Evolutionary conservation across 768 basidiomycete species (phyloP), one percentile per base, ranked within the genome.

Genomic region (Polyporus arcularius): DNA sequence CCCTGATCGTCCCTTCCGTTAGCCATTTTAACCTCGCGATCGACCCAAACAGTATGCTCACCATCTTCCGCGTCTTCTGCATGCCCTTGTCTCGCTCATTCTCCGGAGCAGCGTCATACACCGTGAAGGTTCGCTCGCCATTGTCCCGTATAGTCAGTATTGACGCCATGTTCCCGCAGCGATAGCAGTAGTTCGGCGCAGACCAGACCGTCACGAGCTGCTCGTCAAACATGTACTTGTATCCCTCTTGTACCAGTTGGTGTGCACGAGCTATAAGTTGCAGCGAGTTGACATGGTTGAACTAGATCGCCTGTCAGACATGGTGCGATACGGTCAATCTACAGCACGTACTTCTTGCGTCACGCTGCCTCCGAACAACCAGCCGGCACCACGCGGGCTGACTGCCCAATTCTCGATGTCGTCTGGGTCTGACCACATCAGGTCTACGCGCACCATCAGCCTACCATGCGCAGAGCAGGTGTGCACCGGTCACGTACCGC

Each of bases 381-480:
- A 98, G 0, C 96, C 96, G 5, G 96, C 96, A 18, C 96, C 96
- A 41, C 96, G 83, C 4, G 96, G 96, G 65, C 93, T 96, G 55
- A 98, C 93, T 4, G 94, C 96, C 96, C 96, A 98, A 43, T 90
- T 95, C 42, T 92, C 90, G 42, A 96, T 89, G 45, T 96, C 92
- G 70, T 98, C 95, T 4, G 90, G 96, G 73, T 98, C 96, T 39
- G 92, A 94, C 96, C 96, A 98, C 94, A 98, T 97, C 12, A 98
- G 83, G 71, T 98, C 94, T 94, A 53, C 6, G 48, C 12, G 15
- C 0, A 30, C 14, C 21, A 16, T 31, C 4, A 5, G 30, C 38
- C 8, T 16, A 32, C 15, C 48, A 31, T 18, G 4, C n/a, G 52
- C 12, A 14, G 38, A n/a, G 9, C 16, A 4, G 50, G 26, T 40